Base-by-base conservation (phyloP, 352 stramenopile genomes). In the Globisporangium cystogenes region DNA sequence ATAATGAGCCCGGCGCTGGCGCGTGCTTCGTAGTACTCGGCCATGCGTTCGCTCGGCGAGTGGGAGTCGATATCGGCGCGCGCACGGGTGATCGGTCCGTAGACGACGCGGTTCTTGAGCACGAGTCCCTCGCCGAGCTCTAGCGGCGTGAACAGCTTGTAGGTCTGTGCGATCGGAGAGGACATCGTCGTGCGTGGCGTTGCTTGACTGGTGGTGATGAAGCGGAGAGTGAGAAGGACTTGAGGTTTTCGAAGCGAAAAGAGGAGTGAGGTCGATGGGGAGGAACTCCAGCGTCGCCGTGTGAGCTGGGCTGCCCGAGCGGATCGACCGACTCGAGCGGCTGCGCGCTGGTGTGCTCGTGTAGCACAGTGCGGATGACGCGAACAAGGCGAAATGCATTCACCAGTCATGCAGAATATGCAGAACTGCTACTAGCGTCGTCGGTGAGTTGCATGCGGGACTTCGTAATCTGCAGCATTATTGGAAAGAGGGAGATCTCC, bases 1-100 rank as follows among this genome's bases (percentile, higher is more conserved):
- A 55, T 48, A 20, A 55, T 55, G 18, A 55, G 39, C 21, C 50
- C 50, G 8, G 50, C 50, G 23, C 50, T 36, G 14, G 50, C 36
- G 37, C 50, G 50, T n/a, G 48, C 33, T 5, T 48, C 50, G 40
- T 55, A 55, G 35, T 55, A 55, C 7, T 36, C 18, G 16, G 48
- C 21, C 21, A 20, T 48, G 33, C 55, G 16, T 31, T 49, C 27
- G 20, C 18, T 56, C 31, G 54, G 48, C 46, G 20, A 24, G 15
- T 27, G 46, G 11, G 46, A 26, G 33, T 4, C 14, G 33, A 44
- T 27, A 24, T 29, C 15, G 20, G 23, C 12, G 43, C 24, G 43
- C 6, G 41, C 41, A 8, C 43, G 26, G 3, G 43, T 35, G 43
- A 35, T 29, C 14, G 24, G 43, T 36, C 26, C 43, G 43, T 35